These are phyloP conservation scores for Phanerodontia chrysosporium DNA, from an alignment of 768 basidiomycete species.

Conservation along the genomic window DNA sequence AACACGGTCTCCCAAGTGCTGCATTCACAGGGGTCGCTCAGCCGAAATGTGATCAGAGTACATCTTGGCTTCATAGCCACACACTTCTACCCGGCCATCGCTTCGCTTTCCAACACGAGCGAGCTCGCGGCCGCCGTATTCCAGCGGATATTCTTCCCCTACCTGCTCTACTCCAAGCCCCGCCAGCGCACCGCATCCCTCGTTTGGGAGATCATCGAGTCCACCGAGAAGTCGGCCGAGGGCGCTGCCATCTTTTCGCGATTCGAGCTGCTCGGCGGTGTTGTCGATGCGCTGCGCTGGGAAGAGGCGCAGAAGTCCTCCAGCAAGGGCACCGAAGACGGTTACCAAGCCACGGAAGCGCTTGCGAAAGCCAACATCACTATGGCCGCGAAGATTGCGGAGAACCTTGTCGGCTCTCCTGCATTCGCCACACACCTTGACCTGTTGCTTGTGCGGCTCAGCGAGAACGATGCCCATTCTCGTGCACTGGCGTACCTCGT, in stretches of 20 bases:
- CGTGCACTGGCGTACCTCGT: conserved; percentile 59
- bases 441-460: conserved; percentile 48
- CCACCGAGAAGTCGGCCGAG: conserved; percentile 20
- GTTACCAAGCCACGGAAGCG: conserved; percentile 32
- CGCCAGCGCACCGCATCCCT: conserved; percentile 58
- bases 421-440: conserved; percentile 39
- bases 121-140: conserved; percentile 34
- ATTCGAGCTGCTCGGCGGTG: conserved; percentile 54
- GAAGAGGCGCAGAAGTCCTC: conserved; percentile 26
- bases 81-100: conserved; percentile 35
- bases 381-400: conserved; percentile 67
- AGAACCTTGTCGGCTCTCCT: conserved; percentile 58
- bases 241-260: conserved; percentile 11
- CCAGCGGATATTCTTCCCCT: conserved; percentile 62
- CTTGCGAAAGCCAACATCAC: conserved; percentile 51
- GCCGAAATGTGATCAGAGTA: conserved; percentile 45
- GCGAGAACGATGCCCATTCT: conserved; percentile 45
- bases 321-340: conserved; percentile 19
- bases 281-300: conserved; percentile 40
- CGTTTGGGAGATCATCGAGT: conserved; percentile 72
- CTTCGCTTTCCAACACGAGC: background rate
- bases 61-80: conserved; percentile 56
- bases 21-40: conserved; percentile 33
- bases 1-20: conserved; percentile 37
- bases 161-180: conserved; percentile 69